These are phyloP conservation scores for Candida nanaspora DNA, from an alignment of 805 yeast species.

Conservation along the genomic window DNA sequence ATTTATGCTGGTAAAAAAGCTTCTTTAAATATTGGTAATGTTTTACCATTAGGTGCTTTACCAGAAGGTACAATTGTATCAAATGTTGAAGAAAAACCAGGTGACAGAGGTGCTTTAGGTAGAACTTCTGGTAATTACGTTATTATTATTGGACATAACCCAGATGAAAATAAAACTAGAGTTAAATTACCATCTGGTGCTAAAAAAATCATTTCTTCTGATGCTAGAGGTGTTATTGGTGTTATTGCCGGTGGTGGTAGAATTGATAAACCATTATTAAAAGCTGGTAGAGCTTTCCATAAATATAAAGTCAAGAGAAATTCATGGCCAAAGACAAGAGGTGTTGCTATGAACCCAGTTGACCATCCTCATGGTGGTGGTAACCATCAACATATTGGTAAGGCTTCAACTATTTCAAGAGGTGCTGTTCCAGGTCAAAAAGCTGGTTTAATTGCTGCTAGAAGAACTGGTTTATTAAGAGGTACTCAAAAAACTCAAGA, in stretches of 20 bases:
- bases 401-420: constrained; percentile 98
- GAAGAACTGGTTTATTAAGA: constrained; percentile 99
- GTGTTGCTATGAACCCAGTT: constrained; percentile 99
- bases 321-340: constrained; percentile 99
- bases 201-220: constrained; percentile 90
- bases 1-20: constrained; percentile 99
- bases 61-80: constrained; percentile 99
- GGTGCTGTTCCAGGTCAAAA: constrained; percentile 99
- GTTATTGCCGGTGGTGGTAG: constrained; percentile 99
- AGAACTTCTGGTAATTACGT: constrained; percentile 99
- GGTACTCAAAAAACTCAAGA: constrained; percentile 54
- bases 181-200: constrained; percentile 99
- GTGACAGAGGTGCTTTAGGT: constrained; percentile 99
- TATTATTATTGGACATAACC: constrained; percentile 98
- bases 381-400: constrained; percentile 99
- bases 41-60: constrained; percentile 91
- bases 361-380: constrained; percentile 99
- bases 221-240: constrained; percentile 99
- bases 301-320: constrained; percentile 98
- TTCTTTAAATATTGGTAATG: constrained; percentile 93
- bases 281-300: constrained; percentile 99
- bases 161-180: constrained; percentile 98
- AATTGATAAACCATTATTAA: constrained; percentile 98
- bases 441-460: constrained; percentile 99
- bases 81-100: constrained; percentile 97